These are phyloP conservation scores for Tricholoma flavovirens DNA, from an alignment of 768 basidiomycete species.

Conservation along the genomic window DNA sequence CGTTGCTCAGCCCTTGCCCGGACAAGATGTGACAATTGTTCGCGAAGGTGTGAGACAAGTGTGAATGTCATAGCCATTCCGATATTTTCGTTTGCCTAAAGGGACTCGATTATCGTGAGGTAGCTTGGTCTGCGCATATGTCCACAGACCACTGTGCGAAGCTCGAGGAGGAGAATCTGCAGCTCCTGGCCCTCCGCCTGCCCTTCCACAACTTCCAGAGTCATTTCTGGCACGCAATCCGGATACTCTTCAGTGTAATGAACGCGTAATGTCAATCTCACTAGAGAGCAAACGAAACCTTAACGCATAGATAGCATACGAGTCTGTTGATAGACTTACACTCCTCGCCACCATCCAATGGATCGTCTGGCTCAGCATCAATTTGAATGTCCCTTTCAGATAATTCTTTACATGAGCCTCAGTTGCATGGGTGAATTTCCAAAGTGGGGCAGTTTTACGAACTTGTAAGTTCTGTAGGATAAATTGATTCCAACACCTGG, in stretches of 20 bases:
- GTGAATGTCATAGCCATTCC: conserved; percentile 99
- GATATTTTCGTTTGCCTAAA: conserved; percentile 75
- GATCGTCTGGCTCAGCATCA: conserved; percentile 82
- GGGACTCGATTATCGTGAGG: conserved; percentile 5
- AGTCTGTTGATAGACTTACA: conserved; percentile 33
- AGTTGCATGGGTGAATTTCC: conserved; percentile 16
- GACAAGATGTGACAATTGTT: conserved; percentile 64
- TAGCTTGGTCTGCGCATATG: neutral
- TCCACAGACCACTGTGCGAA: conserved; percentile 50
- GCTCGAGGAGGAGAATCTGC: conserved; percentile 46
- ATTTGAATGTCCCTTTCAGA: conserved; percentile 80
- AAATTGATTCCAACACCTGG: conserved; percentile 93
- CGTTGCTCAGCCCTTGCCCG: conserved; percentile 50
- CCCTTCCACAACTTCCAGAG: conserved; percentile 57
- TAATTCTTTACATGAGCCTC: conserved; percentile 54
- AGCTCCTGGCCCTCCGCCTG: conserved; percentile 54
- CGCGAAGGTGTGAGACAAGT: conserved; percentile 78
- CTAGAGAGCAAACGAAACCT: conserved; percentile 35
- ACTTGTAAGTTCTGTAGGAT: conserved; percentile 91
- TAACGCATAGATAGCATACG: conserved; percentile 4
- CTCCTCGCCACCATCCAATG: conserved; percentile 53
- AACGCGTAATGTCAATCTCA: conserved; percentile 66
- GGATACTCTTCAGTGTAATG: conserved; percentile 83
- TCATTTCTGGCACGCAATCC: conserved; percentile 70
- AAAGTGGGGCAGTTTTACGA: conserved; percentile 36